Evolutionary conservation across 139 green algal genomes (phyloP).

Genomic region (Micromonas pusilla): DNA sequence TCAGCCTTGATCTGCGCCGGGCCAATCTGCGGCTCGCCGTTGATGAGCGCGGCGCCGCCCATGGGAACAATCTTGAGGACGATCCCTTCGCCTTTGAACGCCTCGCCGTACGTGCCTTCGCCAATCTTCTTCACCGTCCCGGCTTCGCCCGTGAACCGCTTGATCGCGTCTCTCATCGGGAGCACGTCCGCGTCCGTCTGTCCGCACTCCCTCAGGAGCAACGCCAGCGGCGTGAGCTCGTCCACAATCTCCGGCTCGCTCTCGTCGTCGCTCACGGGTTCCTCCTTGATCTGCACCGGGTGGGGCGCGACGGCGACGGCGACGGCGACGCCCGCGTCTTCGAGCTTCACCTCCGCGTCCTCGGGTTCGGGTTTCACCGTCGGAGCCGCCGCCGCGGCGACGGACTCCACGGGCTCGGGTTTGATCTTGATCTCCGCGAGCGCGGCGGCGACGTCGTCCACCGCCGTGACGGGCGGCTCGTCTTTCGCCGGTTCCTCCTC

Average conservation of each 20-base stretch:
- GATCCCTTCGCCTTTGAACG: constrained; percentile 50
- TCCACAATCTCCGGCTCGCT: neutral
- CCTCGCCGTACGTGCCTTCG: constrained; percentile 91
- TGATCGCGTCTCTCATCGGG: neutral
- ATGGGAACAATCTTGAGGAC: constrained; percentile 88
- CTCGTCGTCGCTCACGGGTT: neutral
- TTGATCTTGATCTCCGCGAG: neutral
- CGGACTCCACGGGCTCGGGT: no score
- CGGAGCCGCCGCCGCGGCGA: no score
- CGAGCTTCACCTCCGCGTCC: no score
- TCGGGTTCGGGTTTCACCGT: no score
- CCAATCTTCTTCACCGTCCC: constrained; percentile 50
- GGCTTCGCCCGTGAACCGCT: neutral
- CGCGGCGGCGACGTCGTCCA: neutral
- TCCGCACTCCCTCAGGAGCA: constrained; percentile 10
- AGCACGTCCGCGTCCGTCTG: constrained; percentile 3
- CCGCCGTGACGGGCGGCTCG: neutral
- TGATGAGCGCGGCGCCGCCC: constrained; percentile 67
- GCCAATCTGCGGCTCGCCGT: constrained; percentile 56
- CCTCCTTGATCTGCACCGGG: neutral
- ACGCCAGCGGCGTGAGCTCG: neutral
- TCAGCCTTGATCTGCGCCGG: constrained; percentile 69
- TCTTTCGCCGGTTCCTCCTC: neutral
- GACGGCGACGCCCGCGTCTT: no score
- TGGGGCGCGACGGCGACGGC: no score